These are phyloP conservation scores for Rhynchospora pubera DNA, from an alignment of 176 grass and related monocot genomes.

Conservation along the genomic window DNA sequence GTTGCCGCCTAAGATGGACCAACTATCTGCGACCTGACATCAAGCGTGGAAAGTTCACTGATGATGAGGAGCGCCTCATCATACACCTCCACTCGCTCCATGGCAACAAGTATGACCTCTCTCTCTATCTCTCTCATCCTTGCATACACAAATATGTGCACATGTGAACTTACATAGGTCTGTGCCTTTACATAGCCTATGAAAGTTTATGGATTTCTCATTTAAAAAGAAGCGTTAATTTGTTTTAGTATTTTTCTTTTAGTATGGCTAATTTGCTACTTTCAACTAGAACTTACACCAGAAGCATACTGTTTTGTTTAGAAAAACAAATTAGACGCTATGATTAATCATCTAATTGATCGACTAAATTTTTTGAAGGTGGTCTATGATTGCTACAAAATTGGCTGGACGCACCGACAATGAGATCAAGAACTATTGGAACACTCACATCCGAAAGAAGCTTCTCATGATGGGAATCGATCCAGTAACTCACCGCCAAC, in stretches of 20 bases:
- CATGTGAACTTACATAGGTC: neutral
- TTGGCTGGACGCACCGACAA: constrained; percentile 33
- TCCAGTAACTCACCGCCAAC: neutral
- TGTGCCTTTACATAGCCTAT: neutral
- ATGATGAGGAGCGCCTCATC: constrained; percentile 64
- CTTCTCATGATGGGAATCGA: constrained; percentile 24
- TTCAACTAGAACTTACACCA: neutral
- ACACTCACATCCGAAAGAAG: constrained; percentile 30
- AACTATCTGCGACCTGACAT: constrained; percentile 90
- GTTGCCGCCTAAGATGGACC: constrained; percentile 85
- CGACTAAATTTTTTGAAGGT: constrained; percentile 8
- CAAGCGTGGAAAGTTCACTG: constrained; percentile 66
- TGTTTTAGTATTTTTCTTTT: neutral
- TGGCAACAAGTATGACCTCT: constrained; percentile 53
- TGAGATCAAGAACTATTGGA: constrained; percentile 38
- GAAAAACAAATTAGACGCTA: neutral
- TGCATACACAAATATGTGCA: neutral
- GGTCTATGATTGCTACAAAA: constrained; percentile 32
- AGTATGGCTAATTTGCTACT: neutral
- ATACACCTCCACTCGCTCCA: constrained; percentile 48
- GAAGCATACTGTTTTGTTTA: neutral
- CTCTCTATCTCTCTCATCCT: neutral
- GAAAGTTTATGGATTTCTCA: neutral
- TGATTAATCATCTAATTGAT: neutral
- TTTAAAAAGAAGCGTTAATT: neutral